These are phyloP conservation scores for Gynostemma pentaphyllum DNA, from an alignment of 306 rosid species.

Conservation along the genomic window DNA sequence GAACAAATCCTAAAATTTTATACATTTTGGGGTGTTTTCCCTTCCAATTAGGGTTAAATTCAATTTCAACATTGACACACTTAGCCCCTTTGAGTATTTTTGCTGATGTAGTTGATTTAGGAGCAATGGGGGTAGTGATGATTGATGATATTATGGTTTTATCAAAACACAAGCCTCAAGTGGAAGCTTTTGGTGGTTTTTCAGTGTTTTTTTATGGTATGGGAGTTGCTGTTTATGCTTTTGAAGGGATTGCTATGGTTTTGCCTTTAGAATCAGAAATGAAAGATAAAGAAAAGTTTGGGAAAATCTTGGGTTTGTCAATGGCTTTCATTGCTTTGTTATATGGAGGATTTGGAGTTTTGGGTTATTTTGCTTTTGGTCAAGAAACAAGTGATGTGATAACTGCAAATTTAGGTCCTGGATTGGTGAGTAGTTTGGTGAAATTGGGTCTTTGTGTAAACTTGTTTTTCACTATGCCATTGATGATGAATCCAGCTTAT, in stretches of 20 bases:
- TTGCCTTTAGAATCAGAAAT: conserved; percentile 45
- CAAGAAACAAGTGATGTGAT: conserved; percentile 40
- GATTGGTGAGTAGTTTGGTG: conserved; percentile 28
- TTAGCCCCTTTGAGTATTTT: conserved; percentile 44
- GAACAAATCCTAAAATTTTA: conserved; percentile 25
- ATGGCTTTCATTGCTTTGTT: conserved; percentile 29
- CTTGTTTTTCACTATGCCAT: conserved; percentile 44
- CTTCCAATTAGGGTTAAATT: conserved; percentile 37
- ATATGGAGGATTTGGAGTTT: conserved; percentile 33
- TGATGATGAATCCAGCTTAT: conserved; percentile 57
- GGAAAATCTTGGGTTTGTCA: conserved; percentile 22
- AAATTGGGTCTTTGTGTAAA: conserved; percentile 43
- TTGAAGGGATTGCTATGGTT: conserved; percentile 47
- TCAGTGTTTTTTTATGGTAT: conserved; percentile 34
- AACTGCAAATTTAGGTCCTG: conserved; percentile 31
- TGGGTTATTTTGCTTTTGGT: conserved; percentile 51
- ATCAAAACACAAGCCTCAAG: conserved; percentile 4
- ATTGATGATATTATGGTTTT: conserved; percentile 21
- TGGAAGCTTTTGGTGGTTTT: conserved; percentile 23
- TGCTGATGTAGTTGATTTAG: conserved; percentile 44
- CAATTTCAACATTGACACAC: conserved; percentile 32
- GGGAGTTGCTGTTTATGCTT: conserved; percentile 44
- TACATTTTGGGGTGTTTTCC: conserved; percentile 43
- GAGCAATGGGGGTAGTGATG: conserved; percentile 42
- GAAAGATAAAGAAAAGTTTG: conserved; percentile 37